phyloP scores from a whole-genome alignment of 2,329 filamentous ascomycete species.

The Venturia aucupariae region DNA sequence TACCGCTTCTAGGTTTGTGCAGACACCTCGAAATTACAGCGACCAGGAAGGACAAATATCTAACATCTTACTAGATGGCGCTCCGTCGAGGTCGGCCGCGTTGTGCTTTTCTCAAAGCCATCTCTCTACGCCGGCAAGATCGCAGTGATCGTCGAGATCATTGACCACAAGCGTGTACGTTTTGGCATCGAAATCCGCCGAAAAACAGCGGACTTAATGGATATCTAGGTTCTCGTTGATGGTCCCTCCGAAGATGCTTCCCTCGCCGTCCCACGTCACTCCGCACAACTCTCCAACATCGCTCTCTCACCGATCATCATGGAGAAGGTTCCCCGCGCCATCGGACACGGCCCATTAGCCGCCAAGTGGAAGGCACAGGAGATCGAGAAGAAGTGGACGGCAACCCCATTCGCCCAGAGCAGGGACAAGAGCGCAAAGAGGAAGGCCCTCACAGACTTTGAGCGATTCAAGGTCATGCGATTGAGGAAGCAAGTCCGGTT shows the following conservation, averaged over 20 bases:
- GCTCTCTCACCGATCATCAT: constrained; percentile 88
- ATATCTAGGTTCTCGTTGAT: constrained; percentile 81
- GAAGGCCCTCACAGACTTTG: constrained; percentile 91
- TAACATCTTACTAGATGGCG: constrained; percentile 54
- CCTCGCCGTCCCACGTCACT: constrained; percentile 76
- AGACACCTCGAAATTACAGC: background rate
- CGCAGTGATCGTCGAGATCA: constrained; percentile 95
- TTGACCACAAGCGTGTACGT: constrained; percentile 99
- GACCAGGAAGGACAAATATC: background rate
- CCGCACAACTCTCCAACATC: constrained; percentile 69
- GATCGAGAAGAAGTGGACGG: constrained; percentile 88
- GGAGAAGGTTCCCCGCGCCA: constrained; percentile 72
- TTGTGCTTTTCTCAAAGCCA: constrained; percentile 74
- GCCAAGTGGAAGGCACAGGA: constrained; percentile 83
- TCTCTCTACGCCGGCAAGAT: constrained; percentile 68
- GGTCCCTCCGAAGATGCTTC: constrained; percentile 77
- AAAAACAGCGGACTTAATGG: constrained; percentile 18
- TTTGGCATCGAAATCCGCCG: constrained; percentile 19
- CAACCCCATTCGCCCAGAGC: constrained; percentile 92
- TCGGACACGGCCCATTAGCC: constrained; percentile 74
- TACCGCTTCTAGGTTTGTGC: constrained; percentile 33
- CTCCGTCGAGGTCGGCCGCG: constrained; percentile 92
- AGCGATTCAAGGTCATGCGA: constrained; percentile 99
- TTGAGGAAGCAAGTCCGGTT: constrained; percentile 99
- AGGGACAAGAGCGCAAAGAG: constrained; percentile 75